Evolutionary conservation across 2,329 filamentous ascomycete species (phyloP), one percentile per base, ranked within the genome.

Genomic region (Emmonsiellopsis sp.): DNA sequence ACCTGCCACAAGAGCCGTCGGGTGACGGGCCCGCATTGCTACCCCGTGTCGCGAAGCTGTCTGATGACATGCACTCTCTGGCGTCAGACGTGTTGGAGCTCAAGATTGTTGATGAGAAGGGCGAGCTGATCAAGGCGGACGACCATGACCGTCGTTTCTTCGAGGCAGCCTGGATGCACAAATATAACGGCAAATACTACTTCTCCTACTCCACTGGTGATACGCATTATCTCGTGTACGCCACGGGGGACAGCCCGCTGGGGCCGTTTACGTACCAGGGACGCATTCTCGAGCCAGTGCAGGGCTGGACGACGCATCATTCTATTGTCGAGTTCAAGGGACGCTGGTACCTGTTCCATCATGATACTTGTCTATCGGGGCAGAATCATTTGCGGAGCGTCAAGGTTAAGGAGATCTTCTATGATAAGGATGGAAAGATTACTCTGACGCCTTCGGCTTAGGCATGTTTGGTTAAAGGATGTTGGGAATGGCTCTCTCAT

Each of bases 261-360:
- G 86, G 87, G 0, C 86, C 87, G 0, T 90, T 90, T 61, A 86
- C 81, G 1, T 90, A 88, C 57, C 77, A 75, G 0, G 86, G 87
- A 0, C 72, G 81, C 46, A 85, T 91, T 52, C 67, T 91, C 48
- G 85, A 89, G 73, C 87, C 86, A 0, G 87, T 91, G 5, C 68
- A 86, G 31, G 86, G 87, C 1, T 91, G 87, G 87, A 90, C 87
- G 43, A 91, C 87, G 52, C 87, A 90, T 70, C 87, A 90, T 67
- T 87, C 83, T 2, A 85, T 91, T 59, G 84, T 85, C 8, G 85
- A 89, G 73, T 88, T 86, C 63, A 66, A 81, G 68, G 84, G 79
- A 3, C 79, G 77, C 58, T 89, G 86, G 81, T 90, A 81, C 68
- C 66, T 91, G 53, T 90, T 90, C 66, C 83, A 89, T 65, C 87